Conservation (phyloP, 208 protist species). For the Angomonas deanei region DNA sequence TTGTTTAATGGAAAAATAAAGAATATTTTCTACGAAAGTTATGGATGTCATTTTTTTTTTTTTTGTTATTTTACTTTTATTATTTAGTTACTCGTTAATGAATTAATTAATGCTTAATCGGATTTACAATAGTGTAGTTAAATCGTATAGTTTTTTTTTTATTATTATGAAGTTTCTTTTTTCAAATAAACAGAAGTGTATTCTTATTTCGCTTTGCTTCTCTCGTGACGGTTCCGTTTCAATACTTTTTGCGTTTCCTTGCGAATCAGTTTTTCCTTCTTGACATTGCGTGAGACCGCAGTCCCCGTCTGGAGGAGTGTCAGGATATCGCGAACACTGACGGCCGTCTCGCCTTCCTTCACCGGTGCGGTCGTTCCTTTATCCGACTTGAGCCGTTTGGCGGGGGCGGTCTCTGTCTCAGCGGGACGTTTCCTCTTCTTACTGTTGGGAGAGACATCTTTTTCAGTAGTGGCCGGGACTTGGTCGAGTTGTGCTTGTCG, state of each 20-base stretch:
- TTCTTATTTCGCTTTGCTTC: not conserved
- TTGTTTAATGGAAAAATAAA: not conserved
- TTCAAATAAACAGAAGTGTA: not conserved
- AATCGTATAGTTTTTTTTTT: not conserved
- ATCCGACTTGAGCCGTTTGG: not conserved
- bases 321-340: not conserved
- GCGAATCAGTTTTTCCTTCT: constrained; percentile 2
- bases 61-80: not conserved
- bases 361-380: not conserved
- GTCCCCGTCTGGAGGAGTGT: not conserved
- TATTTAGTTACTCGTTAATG: not conserved
- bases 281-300: not conserved
- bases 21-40: too few species aligned
- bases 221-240: constrained; percentile 1
- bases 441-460: not conserved
- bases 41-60: constrained; percentile 2
- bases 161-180: not conserved
- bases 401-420: not conserved
- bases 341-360: constrained; percentile 5
- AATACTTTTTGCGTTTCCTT: constrained; percentile 4
- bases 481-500: constrained; percentile 30
- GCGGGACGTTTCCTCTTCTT: not conserved
- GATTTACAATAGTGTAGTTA: not conserved
- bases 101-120: constrained; percentile 3
- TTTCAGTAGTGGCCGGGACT: not conserved